Evolutionary conservation across 352 stramenopile genomes (phyloP).

Genomic region (Phytopythium cucurbitacearum): DNA sequence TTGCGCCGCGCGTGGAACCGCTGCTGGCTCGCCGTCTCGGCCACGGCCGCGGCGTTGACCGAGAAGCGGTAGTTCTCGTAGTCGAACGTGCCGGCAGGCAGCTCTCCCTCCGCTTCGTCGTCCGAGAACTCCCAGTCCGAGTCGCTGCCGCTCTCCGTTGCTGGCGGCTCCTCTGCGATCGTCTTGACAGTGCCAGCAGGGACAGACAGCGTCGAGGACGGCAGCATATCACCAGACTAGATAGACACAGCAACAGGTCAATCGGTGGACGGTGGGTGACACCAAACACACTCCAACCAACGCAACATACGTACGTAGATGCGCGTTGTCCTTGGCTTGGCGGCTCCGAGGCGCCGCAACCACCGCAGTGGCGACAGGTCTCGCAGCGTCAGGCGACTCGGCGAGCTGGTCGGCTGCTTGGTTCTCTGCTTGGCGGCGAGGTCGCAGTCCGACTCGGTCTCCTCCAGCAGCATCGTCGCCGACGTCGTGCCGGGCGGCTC

Average conservation of each 20-base stretch:
- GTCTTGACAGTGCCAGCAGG: too few relatives aligned
- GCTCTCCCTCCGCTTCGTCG: too few relatives aligned
- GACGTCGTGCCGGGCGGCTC: too few relatives aligned
- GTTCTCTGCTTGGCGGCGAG: too few relatives aligned
- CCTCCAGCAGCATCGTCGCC: too few relatives aligned
- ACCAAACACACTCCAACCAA: background rate
- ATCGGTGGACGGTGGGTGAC: too few relatives aligned
- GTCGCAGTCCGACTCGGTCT: too few relatives aligned
- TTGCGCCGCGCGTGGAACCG: constrained; percentile 69
- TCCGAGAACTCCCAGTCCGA: background rate
- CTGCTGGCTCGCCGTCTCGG: constrained; percentile 48
- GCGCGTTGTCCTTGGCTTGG: constrained; percentile 19
- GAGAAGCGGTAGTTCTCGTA: constrained; percentile 56
- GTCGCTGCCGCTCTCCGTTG: constrained; percentile 1
- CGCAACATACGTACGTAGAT: constrained; percentile 25
- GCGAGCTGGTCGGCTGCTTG: too few relatives aligned
- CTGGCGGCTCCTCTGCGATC: background rate
- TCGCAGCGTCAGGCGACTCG: too few relatives aligned
- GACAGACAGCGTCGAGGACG: background rate
- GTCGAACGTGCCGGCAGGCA: constrained; percentile 7
- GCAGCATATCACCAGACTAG: constrained; percentile 6
- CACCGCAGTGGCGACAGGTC: constrained; percentile 14
- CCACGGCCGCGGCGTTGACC: constrained; percentile 33
- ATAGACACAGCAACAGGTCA: background rate
- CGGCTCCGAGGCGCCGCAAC: constrained; percentile 8